phyloP scores from a whole-genome alignment of 352 stramenopile species.

The Chloridella minuta region DNA sequence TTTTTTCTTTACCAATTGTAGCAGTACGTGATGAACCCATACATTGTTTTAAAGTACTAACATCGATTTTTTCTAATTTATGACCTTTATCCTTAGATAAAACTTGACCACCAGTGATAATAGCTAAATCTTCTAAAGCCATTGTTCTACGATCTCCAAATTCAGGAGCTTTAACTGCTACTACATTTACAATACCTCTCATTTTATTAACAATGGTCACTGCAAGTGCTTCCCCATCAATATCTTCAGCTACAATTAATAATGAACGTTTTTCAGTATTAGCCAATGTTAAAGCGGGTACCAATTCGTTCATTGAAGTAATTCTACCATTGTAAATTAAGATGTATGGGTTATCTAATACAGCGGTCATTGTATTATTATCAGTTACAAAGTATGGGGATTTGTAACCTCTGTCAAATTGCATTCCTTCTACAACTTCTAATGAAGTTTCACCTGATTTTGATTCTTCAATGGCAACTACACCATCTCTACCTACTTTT shows the following conservation, averaged over 20 bases:
- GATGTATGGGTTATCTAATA: conserved; percentile 14
- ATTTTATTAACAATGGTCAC: conserved; percentile 51
- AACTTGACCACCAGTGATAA: conserved; percentile 48
- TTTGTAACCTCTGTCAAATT: conserved; percentile 44
- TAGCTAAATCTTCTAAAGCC: conserved; percentile 46
- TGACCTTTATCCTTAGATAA: conserved; percentile 80
- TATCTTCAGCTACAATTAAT: conserved; percentile 44
- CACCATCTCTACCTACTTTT: conserved; percentile 39
- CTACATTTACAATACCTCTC: conserved; percentile 39
- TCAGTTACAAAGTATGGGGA: conserved; percentile 50
- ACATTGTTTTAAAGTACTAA: background rate
- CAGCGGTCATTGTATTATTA: conserved; percentile 34
- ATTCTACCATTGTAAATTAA: conserved; percentile 44
- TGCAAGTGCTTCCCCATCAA: conserved; percentile 37
- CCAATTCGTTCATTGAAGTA: conserved; percentile 36
- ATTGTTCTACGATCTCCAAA: conserved; percentile 37
- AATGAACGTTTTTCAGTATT: conserved; percentile 39
- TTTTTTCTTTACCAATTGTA: conserved; percentile 38
- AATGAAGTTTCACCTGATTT: conserved; percentile 42
- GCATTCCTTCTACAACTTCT: conserved; percentile 45
- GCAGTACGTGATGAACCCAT: too few relatives aligned
- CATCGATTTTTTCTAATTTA: conserved; percentile 29
- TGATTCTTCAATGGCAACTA: conserved; percentile 42
- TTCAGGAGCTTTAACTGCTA: conserved; percentile 36
- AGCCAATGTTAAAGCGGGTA: conserved; percentile 43